Evolutionary conservation across 768 basidiomycete species (phyloP).

Genomic region (Calocybe gangraenosa): DNA sequence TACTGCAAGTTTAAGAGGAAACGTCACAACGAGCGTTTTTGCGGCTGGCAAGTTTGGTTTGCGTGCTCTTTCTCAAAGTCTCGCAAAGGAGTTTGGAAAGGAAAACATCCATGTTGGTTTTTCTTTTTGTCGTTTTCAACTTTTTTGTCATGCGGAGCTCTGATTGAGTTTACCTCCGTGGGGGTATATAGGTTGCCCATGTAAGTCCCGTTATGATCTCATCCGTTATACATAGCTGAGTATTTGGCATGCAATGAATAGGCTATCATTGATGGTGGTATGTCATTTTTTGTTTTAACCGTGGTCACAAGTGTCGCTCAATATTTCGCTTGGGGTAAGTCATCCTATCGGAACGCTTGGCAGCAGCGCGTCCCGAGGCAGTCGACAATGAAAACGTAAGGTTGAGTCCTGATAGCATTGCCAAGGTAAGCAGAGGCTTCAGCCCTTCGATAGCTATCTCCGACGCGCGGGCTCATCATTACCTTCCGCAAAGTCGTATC

Average conservation of each 20-base stretch:
- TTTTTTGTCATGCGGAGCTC: constrained; percentile 39
- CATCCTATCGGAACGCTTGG: constrained; percentile 29
- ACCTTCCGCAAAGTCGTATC: constrained; percentile 46
- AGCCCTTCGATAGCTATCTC: neutral
- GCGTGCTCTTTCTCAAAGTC: constrained; percentile 60
- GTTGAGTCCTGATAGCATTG: constrained; percentile 64
- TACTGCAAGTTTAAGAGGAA: constrained; percentile 63
- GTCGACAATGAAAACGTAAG: constrained; percentile 38
- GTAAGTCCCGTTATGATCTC: neutral
- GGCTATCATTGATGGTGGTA: constrained; percentile 64
- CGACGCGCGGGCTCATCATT: neutral
- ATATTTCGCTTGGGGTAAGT: constrained; percentile 14
- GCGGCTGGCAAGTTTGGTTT: constrained; percentile 61
- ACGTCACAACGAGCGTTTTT: constrained; percentile 55
- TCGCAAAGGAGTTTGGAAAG: constrained; percentile 71
- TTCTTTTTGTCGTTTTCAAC: constrained; percentile 7
- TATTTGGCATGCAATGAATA: constrained; percentile 35
- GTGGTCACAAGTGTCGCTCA: neutral
- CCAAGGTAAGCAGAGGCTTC: constrained; percentile 39
- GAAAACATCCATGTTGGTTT: constrained; percentile 69
- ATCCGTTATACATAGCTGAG: constrained; percentile 38
- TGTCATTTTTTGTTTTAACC: constrained; percentile 2
- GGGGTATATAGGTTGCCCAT: constrained; percentile 36
- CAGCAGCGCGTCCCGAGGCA: constrained; percentile 25
- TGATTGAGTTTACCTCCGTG: neutral